Conservation (phyloP, 805 yeast species). For the Wickerhamomyces xylosicus region DNA sequence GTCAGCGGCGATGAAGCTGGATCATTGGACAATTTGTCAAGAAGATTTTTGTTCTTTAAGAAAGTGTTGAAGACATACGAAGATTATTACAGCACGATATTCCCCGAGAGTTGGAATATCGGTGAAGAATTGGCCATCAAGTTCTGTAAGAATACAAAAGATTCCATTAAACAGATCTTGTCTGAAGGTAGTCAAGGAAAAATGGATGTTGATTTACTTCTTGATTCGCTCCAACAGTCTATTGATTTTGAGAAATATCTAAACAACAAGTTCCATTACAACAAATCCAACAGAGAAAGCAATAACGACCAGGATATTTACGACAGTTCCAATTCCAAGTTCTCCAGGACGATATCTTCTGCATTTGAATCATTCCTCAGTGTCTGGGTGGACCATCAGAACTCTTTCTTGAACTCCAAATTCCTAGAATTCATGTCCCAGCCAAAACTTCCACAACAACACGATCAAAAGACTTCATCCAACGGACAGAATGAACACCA, state of each 20-base stretch:
- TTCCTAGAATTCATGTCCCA: conserved; percentile 54
- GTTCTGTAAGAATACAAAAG: conserved; percentile 61
- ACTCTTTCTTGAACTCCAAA: conserved; percentile 47
- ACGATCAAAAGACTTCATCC: background rate
- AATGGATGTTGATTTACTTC: conserved; percentile 52
- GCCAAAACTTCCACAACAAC: conserved; percentile 34
- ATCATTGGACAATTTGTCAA: conserved; percentile 71
- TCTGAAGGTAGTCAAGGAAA: conserved; percentile 29
- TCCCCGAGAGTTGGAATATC: conserved; percentile 69
- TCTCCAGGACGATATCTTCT: conserved; percentile 38
- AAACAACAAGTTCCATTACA: conserved; percentile 47
- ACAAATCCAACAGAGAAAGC: too few species aligned
- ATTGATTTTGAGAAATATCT: conserved; percentile 75
- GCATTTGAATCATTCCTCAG: conserved; percentile 80
- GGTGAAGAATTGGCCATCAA: conserved; percentile 44
- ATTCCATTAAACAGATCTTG: conserved; percentile 51
- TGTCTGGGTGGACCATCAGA: conserved; percentile 84
- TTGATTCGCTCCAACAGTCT: conserved; percentile 64
- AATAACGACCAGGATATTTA: conserved; percentile 14
- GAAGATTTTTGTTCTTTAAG: conserved; percentile 76
- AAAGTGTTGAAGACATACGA: conserved; percentile 55
- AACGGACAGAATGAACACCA: conserved; percentile 7
- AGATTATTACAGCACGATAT: conserved; percentile 37
- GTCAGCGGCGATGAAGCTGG: conserved; percentile 87
- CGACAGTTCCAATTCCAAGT: conserved; percentile 15